Evolutionary conservation across 202 grass and related monocot genomes (phyloP), one percentile per base, ranked within the genome.

Genomic region (Schoenoplectus triqueter): DNA sequence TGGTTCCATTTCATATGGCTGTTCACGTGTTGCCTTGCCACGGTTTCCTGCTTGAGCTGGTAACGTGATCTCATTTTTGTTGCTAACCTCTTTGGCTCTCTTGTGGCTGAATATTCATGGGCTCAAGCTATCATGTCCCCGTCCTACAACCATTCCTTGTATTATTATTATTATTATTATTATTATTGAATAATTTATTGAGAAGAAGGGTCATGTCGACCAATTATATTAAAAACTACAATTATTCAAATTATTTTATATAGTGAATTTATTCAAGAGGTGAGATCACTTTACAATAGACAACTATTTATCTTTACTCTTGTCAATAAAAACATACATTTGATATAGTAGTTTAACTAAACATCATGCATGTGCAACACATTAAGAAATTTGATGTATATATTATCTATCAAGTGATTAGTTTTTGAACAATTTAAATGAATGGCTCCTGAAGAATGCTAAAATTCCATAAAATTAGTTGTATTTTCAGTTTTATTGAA

Each of bases 11-110:
- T 73, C 66, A 68, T 68, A 11, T 56, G 54, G 17, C 21, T 80
- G 41, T 80, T 59, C 56, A 69, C 80, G 80, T 82, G 80, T 82
- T 66, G 46, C 18, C 5, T 55, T 39, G 72, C 48, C 72, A 55
- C 1, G 18, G 18, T 67, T 64, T 46, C 62, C 19, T 68, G 40
- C 10, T 83, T 83, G 80, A 83, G 80, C 69, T 83, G 80, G 80
- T 69, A 67, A 83, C 64, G 47, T 83, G 64, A 68, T 22, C 51
- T 78, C 73, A 41, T 57, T 77, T 56, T 78, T 78, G 73, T 59
- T 78, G 19, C 48, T 39, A 52, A 55, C 8, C 45, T 52, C 3
- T 21, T 75, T 31, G 73, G 73, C 20, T 77, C 73, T 15, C 31
- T 78, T 78, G 73, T 56, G 20, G 10, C 73, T 56, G 31, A 2